Conservation (phyloP, 805 yeast genomes). For the Saccharomycodes ludwigii region DNA sequence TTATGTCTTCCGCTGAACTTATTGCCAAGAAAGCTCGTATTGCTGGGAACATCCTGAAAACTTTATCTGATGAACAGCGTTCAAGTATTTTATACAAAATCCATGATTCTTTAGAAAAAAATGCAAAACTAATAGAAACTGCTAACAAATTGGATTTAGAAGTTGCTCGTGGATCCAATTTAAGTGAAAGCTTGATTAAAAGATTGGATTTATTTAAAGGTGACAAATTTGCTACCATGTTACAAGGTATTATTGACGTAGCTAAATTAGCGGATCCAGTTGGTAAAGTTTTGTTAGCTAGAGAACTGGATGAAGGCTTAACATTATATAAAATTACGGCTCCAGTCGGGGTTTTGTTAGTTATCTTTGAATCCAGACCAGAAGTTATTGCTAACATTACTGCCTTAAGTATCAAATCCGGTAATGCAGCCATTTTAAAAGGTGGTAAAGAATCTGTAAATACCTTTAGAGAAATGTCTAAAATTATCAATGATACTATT, state of each 20-base stretch:
- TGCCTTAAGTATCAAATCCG: conserved; percentile 90
- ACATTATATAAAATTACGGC: conserved; percentile 74
- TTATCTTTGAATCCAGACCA: conserved; percentile 93
- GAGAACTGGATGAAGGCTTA: conserved; percentile 81
- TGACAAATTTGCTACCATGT: conserved; percentile 87
- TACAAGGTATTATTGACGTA: conserved; percentile 88
- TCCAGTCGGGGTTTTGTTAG: conserved; percentile 87
- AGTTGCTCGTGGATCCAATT: conserved; percentile 45
- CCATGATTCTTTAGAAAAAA: conserved; percentile 49
- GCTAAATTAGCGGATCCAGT: conserved; percentile 84
- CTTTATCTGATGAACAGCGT: conserved; percentile 61
- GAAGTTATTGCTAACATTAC: conserved; percentile 97
- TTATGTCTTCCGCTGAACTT: conserved; percentile 38
- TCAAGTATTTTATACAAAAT: conserved; percentile 61
- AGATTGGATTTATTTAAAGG: conserved; percentile 71
- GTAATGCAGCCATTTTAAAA: conserved; percentile 91
- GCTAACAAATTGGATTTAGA: conserved; percentile 72
- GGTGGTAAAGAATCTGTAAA: conserved; percentile 91
- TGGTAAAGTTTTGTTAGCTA: conserved; percentile 75
- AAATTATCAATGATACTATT: conserved; percentile 51
- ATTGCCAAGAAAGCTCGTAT: conserved; percentile 71
- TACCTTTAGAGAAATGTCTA: conserved; percentile 75
- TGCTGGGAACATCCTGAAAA: conserved; percentile 78
- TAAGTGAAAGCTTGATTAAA: conserved; percentile 64
- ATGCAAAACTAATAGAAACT: conserved; percentile 48